Conservation (phyloP, 306 rosid genomes). For the Fragaria ananassa region DNA sequence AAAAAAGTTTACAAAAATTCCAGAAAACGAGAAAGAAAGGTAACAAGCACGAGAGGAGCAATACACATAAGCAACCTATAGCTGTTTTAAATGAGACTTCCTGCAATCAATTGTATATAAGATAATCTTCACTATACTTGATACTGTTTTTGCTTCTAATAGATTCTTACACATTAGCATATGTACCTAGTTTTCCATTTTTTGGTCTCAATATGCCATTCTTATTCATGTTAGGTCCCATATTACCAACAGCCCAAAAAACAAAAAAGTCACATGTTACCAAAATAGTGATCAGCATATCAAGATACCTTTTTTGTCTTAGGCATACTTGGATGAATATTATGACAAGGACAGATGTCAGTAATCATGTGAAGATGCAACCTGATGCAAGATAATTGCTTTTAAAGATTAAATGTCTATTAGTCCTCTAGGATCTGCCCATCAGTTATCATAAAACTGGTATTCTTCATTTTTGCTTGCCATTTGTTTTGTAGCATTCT, state of each 20-base stretch:
- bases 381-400: background rate
- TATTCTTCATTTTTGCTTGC: background rate
- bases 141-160: background rate
- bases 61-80: background rate
- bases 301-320: background rate
- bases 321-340: background rate
- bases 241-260: background rate
- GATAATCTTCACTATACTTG: background rate
- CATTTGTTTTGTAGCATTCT: background rate
- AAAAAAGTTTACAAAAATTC: background rate
- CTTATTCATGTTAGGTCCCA: background rate
- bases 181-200: background rate
- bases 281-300: background rate
- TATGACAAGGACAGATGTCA: background rate
- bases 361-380: background rate
- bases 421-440: background rate
- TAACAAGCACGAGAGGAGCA: background rate
- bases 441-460: background rate
- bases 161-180: background rate
- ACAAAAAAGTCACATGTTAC: too few relatives aligned
- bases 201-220: background rate
- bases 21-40: background rate
- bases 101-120: background rate
- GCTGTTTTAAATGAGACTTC: background rate
- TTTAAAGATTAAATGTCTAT: background rate